Evolutionary conservation across 768 basidiomycete genomes (phyloP), one percentile per base, ranked within the genome.

Genomic region (Lactifluus volemus): DNA sequence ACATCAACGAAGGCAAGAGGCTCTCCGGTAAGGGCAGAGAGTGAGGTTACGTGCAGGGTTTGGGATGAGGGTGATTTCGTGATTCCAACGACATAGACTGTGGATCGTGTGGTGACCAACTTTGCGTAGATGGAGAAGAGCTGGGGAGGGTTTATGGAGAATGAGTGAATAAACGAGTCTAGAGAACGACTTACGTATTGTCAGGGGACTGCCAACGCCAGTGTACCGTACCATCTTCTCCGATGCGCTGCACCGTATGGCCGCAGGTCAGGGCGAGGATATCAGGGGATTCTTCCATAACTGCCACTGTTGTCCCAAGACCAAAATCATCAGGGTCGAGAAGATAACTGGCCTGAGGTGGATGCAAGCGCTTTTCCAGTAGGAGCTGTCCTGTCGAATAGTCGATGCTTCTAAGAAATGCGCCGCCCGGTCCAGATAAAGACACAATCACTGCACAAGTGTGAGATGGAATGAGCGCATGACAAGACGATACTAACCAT

Each of bases 181-280:
- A 14, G 15, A 51, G 39, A 48, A 42, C 1, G 6, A 74, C 83
- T 65, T 67, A 91, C 89, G 77, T 79, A 52, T 84, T 79, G 68
- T 89, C 87, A 14, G 77, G 76, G 25, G 84, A 78, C n/a, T 76
- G 78, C 87, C 90, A 93, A 1, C 73, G 75, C 93, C 92, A 96
- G 29, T 73, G 69, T 1, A 75, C 72, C 9, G 80, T 74, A 1
- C 90, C 90, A 0, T 77, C 79, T 3, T 61, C 68, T 59, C 81
- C 71, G 14, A 94, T 63, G 32, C 75, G 75, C 9, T 74, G 78
- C 8, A 93, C 76, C 0, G 76, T 77, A 67, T 82, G 75, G 4
- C 84, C 88, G 64, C 88, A 83, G 0, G 81, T 82, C 36, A 89
- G 71, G 21, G 81, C 77, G 61, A 82, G 81, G 19, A 85, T 59